Conservation (phyloP, 176 grass and related monocot genomes). For the Carex myosuroides region DNA sequence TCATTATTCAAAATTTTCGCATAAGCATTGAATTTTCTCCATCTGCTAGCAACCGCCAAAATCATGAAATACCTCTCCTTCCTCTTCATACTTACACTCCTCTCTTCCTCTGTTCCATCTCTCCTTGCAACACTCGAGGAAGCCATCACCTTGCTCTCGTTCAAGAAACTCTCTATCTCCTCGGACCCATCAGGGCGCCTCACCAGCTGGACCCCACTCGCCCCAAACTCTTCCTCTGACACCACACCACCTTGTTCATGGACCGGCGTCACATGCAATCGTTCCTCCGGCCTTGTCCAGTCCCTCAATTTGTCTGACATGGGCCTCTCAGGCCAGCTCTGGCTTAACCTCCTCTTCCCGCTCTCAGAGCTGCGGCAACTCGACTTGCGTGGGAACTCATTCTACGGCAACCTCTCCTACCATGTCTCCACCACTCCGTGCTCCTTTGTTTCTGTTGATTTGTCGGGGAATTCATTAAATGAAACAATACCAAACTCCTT, state of each 20-base stretch:
- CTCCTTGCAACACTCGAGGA: conserved; percentile 23
- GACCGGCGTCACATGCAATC: conserved; percentile 48
- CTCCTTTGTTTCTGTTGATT: conserved; percentile 45
- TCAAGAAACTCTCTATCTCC: conserved; percentile 44
- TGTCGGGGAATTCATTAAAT: conserved; percentile 80
- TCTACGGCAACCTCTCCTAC: conserved; percentile 85
- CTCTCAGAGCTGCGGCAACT: conserved; percentile 43
- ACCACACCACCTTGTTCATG: conserved; percentile 43
- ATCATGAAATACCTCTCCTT: conserved; percentile 2
- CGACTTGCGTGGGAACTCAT: conserved; percentile 64
- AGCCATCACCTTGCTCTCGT: conserved; percentile 58
- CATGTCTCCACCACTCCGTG: conserved; percentile 18
- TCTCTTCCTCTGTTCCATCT: conserved; percentile 28
- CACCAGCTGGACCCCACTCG: conserved; percentile 25
- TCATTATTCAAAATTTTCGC: not conserved
- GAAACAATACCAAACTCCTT: conserved; percentile 46
- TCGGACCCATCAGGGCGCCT: conserved; percentile 41
- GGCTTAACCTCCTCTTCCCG: conserved; percentile 42
- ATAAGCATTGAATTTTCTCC: not conserved
- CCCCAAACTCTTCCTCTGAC: conserved; percentile 14
- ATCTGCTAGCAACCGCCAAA: not conserved
- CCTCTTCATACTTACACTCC: conserved; percentile 10
- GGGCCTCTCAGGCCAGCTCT: conserved; percentile 56
- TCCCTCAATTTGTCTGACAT: conserved; percentile 61
- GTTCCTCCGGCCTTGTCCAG: conserved; percentile 30